These are phyloP conservation scores for Leccinellum luteum DNA, from an alignment of 768 basidiomycete species.

Conservation along the genomic window DNA sequence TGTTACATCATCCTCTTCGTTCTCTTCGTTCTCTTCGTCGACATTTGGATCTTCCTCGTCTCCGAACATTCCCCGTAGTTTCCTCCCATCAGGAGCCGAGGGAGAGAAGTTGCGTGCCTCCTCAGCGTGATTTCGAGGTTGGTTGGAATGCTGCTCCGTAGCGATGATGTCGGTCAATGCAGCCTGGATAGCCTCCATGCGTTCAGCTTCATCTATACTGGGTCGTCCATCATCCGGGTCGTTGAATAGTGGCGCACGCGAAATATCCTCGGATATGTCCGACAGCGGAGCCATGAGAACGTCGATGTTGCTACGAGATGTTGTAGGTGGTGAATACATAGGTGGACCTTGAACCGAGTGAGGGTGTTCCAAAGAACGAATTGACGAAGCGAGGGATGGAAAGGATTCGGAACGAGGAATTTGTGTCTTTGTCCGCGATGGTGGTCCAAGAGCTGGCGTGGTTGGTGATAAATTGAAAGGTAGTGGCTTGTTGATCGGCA, in stretches of 20 bases:
- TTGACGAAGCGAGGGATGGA: slow-evolving; percentile 28
- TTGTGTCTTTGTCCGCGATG: slow-evolving; percentile 8
- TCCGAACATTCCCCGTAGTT: slow-evolving; percentile 32
- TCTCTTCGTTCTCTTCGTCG: slow-evolving; percentile 51
- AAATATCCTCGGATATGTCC: slow-evolving; percentile 48
- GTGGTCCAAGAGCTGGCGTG: background rate
- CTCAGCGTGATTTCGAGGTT: slow-evolving; percentile 12
- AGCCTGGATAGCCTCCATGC: slow-evolving; percentile 96
- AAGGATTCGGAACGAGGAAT: slow-evolving; percentile 38
- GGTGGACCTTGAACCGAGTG: slow-evolving; percentile 18
- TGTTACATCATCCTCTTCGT: slow-evolving; percentile 39
- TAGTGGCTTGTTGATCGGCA: slow-evolving; percentile 2
- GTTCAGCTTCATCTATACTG: slow-evolving; percentile 65
- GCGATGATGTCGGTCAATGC: slow-evolving; percentile 96
- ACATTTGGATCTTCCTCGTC: slow-evolving; percentile 38
- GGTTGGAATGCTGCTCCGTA: slow-evolving; percentile 56
- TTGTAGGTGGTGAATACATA: slow-evolving; percentile 16
- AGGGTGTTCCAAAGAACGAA: slow-evolving; percentile 14
- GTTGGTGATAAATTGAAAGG: slow-evolving; percentile 12
- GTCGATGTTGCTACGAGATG: slow-evolving; percentile 56
- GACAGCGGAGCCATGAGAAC: slow-evolving; percentile 75
- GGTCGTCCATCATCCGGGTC: slow-evolving; percentile 62
- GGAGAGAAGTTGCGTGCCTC: slow-evolving; percentile 5
- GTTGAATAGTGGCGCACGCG: slow-evolving; percentile 75
- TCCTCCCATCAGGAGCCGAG: slow-evolving; percentile 12